Evolutionary conservation across 441 rosid species (phyloP), one percentile per base, ranked within the genome.

Genomic region (Theobroma grandiflorum): DNA sequence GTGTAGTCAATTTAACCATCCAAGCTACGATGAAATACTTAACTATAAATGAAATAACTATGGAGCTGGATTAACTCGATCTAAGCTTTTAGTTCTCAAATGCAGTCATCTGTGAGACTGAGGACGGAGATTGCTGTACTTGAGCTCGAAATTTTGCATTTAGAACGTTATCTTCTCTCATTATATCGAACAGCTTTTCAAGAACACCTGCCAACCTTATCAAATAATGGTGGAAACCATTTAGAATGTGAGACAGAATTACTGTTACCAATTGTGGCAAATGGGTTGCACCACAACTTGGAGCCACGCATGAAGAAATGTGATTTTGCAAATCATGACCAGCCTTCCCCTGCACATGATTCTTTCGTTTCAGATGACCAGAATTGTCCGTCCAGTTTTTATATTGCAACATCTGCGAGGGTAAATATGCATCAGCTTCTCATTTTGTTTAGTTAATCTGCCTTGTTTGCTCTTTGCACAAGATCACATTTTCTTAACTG

Each of bases 101-200:
- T 89, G 87, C 80, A 93, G 97, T 88, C 95, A 75, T 84, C 88
- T 72, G 85, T 78, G 62, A 94, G 88, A 77, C 84, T 95, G 81
- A 91, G 81, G 87, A 86, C 84, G 74, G 98, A 95, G 84, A 92
- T 95, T 59, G 94, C 90, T 18, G 71, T 82, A 37, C 92, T 93
- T 35, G 98, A 95, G 88, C 81, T 84, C 77, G 91, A 95, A 73
- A 95, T 92, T 78, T 76, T 89, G 77, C 91, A 83, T 45, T 80
- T 94, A 74, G 98, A 95, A 74, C 84, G 84, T 5, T 85, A 84
- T 79, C 91, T 93, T 74, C 93, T 95, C 74, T 89, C 97, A 4
- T 93, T 92, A 31, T 93, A 95, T 79, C 91, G 95, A 59, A 90
- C 89, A 57, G 90, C 93, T 89, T 93, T 92, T 22, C 83, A 89